Evolutionary conservation across 495 filamentous ascomycete species (phyloP).

Genomic region (Xylaria nigripes): DNA sequence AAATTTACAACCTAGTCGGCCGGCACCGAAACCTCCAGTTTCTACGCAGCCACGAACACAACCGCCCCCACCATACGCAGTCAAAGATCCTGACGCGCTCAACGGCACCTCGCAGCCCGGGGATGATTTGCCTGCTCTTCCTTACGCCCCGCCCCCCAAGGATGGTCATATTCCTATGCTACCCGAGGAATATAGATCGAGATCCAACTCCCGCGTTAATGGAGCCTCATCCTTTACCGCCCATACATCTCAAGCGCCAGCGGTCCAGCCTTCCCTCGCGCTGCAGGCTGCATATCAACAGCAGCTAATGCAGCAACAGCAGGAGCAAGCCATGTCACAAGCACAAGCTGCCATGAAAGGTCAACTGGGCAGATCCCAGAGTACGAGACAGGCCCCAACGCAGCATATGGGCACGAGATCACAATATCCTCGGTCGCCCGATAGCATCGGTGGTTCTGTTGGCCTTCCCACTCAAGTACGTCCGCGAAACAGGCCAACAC

Average conservation of each 20-base stretch:
- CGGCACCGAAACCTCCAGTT: slow-evolving; percentile 59
- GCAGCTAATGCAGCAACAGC: slow-evolving; percentile 55
- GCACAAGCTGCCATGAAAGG: slow-evolving; percentile 55
- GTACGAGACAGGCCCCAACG: slow-evolving; percentile 45
- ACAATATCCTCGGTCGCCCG: slow-evolving; percentile 49
- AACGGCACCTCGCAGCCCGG: slow-evolving; percentile 46
- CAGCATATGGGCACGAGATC: slow-evolving; percentile 48
- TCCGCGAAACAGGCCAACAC: slow-evolving; percentile 52
- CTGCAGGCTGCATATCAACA: slow-evolving; percentile 58
- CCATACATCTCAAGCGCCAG: slow-evolving; percentile 22
- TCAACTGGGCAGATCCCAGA: slow-evolving; percentile 53
- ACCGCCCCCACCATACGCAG: slow-evolving; percentile 39
- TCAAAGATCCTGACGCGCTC: slow-evolving; percentile 48
- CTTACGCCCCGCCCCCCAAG: slow-evolving; percentile 36
- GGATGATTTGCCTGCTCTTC: slow-evolving; percentile 40
- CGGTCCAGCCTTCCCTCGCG: slow-evolving; percentile 21
- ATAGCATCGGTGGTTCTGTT: slow-evolving; percentile 46
- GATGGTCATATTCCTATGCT: slow-evolving; percentile 43
- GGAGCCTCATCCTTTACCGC: slow-evolving; percentile 37
- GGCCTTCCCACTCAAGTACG: slow-evolving; percentile 43
- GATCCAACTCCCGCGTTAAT: slow-evolving; percentile 46
- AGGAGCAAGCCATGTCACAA: slow-evolving; percentile 68
- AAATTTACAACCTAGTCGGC: slow-evolving; percentile 54
- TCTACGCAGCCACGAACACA: slow-evolving; percentile 37
- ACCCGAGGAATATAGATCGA: slow-evolving; percentile 46